Base-by-base conservation (phyloP, 345 rosid species). In the Physaria fendleri region DNA sequence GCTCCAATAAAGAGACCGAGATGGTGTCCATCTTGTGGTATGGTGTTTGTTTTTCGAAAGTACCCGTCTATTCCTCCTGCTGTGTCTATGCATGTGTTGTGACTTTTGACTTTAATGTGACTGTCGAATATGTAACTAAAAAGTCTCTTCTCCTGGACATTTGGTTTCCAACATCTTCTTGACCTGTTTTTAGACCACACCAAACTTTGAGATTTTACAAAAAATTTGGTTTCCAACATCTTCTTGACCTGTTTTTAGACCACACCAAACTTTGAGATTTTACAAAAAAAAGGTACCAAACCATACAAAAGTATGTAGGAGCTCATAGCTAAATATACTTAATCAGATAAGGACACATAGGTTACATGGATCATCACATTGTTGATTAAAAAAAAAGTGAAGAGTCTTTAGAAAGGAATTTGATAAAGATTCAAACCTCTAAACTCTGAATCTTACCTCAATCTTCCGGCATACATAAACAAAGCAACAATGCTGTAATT, bases 41-140 rank as follows among this genome's bases (percentile, higher is more conserved):
- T 3, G 99, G 99, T 59, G 97, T n/a, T n/a, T n/a, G n/a, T 89
- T 72, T 82, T 89, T 22, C 89, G 80, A 59, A 93, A 68, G 73
- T 93, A 93, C 79, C 89, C 99, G 35, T 93, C 99, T n/a, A 89
- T 79, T 17, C 99, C 99, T 41, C 95, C 99, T 37, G 85, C 97
- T 76, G 87, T 93, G 77, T 93, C 99, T 12, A 93, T 83, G 99
- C 95, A 30, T 93, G 95, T 11, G 83, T 87, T 0, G 99, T 89
- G 40, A 93, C 90, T 74, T 93, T n/a, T 87, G 14, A 89, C 82
- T 57, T 82, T 82, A 62, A 93, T 83, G 62, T 93, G 97, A 1
- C 92, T 94, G 62, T 89, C 95, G 10, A 85, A 71, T 62, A 89
- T 82, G 77, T 87, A 93, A 72, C 97, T 93, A 64, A 93, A 93